phyloP scores from a whole-genome alignment of 2,329 filamentous ascomycete species.

The Xylariales sp. region DNA sequence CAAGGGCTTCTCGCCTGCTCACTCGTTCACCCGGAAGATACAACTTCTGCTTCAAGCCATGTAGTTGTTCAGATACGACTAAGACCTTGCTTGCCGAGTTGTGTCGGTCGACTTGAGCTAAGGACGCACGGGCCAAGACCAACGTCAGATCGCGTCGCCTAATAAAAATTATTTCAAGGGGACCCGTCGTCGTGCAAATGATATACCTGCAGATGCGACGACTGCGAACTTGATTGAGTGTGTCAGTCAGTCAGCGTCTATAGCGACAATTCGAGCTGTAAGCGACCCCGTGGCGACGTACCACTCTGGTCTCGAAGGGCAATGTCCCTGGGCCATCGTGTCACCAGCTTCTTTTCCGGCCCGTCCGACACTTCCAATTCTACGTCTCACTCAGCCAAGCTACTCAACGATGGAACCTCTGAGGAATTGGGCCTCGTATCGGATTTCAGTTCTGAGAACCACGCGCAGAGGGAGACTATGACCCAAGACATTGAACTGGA shows the following conservation, averaged over 20 bases:
- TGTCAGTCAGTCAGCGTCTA: constrained; percentile 2
- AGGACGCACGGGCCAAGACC: constrained; percentile 4
- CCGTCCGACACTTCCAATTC: constrained; percentile 24
- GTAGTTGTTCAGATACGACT: neutral
- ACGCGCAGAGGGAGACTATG: constrained; percentile 21
- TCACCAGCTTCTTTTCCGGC: constrained; percentile 47
- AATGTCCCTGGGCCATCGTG: constrained; percentile 55
- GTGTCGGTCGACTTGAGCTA: too few species aligned
- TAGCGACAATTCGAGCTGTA: neutral
- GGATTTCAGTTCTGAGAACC: constrained; percentile 22
- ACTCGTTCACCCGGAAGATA: too few species aligned
- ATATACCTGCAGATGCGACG: constrained; percentile 2
- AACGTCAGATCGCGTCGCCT: constrained; percentile 7
- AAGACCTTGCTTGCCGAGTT: neutral
- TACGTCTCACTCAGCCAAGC: constrained; percentile 24
- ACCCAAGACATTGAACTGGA: constrained; percentile 42
- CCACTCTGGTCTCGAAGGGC: constrained; percentile 25
- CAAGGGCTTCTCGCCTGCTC: too few species aligned
- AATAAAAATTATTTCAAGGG: constrained; percentile 4
- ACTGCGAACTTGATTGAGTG: neutral
- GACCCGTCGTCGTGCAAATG: too few species aligned
- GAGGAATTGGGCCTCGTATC: constrained; percentile 22
- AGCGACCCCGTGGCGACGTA: neutral
- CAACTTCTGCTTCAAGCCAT: neutral
- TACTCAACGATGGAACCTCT: constrained; percentile 31